Evolutionary conservation across 805 yeast genomes (phyloP).

Genomic region (Teunomyces pallodes): DNA sequence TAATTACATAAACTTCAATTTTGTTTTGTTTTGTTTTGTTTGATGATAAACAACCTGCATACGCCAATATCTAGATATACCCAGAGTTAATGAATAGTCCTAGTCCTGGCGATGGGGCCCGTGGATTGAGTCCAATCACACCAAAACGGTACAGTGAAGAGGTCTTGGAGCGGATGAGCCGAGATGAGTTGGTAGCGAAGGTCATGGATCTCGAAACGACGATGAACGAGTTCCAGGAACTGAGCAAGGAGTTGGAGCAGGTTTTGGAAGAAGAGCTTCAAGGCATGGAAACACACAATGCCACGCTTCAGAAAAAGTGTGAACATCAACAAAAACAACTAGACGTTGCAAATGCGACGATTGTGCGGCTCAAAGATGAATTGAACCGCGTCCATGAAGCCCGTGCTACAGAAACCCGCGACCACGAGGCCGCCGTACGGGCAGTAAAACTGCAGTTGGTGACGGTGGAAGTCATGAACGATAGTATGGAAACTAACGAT

Average conservation of each 20-base stretch:
- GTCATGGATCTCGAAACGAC: slow-evolving; percentile 37
- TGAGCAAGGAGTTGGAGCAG: slow-evolving; percentile 43
- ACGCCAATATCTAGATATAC: background rate
- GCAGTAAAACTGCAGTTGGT: slow-evolving; percentile 31
- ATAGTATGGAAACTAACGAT: slow-evolving; percentile 38
- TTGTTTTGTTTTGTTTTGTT: background rate
- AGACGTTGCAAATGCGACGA: slow-evolving; percentile 13
- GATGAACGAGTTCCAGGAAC: slow-evolving; percentile 41
- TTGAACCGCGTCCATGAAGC: slow-evolving; percentile 15
- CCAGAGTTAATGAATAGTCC: slow-evolving; percentile 10
- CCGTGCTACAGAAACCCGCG: slow-evolving; percentile 5
- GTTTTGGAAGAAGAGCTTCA: slow-evolving; percentile 44
- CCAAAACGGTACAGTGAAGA: slow-evolving; percentile 10
- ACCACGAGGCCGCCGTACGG: slow-evolving; percentile 17
- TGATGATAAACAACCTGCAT: background rate
- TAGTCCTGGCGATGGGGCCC: slow-evolving; percentile 6
- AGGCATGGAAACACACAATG: slow-evolving; percentile 27
- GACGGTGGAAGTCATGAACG: slow-evolving; percentile 43
- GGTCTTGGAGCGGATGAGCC: slow-evolving; percentile 8
- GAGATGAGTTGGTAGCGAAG: slow-evolving; percentile 23
- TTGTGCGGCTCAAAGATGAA: slow-evolving; percentile 17
- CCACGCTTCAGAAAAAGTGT: slow-evolving; percentile 13
- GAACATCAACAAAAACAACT: slow-evolving; percentile 19
- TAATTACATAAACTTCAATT: too few species aligned
- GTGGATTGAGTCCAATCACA: slow-evolving; percentile 8